Evolutionary conservation across 331 rosid species (phyloP), one percentile per base, ranked within the genome.

Genomic region (Phaseolus coccineus): DNA sequence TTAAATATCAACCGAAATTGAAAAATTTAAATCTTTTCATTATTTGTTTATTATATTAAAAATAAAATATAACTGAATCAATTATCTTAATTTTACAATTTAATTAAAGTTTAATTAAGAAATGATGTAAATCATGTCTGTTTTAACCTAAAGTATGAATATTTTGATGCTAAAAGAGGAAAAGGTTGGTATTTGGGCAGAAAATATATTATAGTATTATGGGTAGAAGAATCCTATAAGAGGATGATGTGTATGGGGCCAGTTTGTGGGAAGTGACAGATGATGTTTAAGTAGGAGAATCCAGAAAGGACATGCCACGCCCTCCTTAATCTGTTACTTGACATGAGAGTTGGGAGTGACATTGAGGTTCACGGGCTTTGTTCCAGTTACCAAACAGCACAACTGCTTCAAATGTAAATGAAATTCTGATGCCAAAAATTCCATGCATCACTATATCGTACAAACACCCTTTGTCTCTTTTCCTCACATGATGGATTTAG

Each of bases 331-430:
- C 73, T 84, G 81, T 79, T 86, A 19, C 28, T 25, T 88, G 88
- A 90, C 83, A 82, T 89, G 94, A 83, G 89, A 69, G 86, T 85
- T 82, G 81, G 30, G 81, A 81, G 85, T 85, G 87, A 87, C 89
- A 85, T 81, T 79, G 2, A 73, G 87, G 94, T 90, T 90, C 97
- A 91, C 96, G 96, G 96, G 91, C 85, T 77, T 77, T 3, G 66
- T 84, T 88, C 80, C 57, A 56, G 57, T 84, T 81, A 71, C 83
- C 55, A 76, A 82, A 82, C 87, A 77, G 31, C 82, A 73, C 83
- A 73, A 79, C 40, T 25, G 53, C 66, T 46, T 76, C 47, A 69
- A 75, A 65, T 42, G 47, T 42, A 42, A 68, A 73, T 68, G 27
- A 52, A 76, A 68, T 53, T 55, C 50, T 79, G 53, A 77, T 57